Evolutionary conservation across 1,284 basidiomycete species (phyloP), one percentile per base, ranked within the genome.

Genomic region (Schizophyllum amplum): DNA sequence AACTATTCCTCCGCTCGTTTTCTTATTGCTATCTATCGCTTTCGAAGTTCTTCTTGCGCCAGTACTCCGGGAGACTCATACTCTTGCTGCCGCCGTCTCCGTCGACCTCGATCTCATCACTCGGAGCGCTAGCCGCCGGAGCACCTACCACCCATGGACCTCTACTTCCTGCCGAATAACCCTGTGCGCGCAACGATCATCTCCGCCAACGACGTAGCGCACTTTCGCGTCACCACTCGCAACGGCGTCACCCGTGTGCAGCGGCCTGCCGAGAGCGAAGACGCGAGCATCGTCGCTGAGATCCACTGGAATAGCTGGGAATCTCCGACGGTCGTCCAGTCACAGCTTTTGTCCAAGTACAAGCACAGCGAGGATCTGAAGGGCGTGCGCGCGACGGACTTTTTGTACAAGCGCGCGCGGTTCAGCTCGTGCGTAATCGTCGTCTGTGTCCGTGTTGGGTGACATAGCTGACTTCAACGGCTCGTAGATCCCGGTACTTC

Each of bases 161-260:
- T 81, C 24, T 80, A 77, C 64, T 72, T 81, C 55, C 65, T 75
- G 13, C 76, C 74, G 20, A 77, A 80, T 63, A 73, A 80, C 60
- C 76, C 77, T 5, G 71, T 75, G 62, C 71, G 73, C 56, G 77
- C 77, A 11, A 71, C 73, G 17, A 69, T 82, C 50, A 71, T 81
- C 24, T 79, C 79, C 17, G 65, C 72, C 22, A 77, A 77, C 60
- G 78, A 79, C 26, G 70, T 75, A 27, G 70, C 73, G 23, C 76
- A 79, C 57, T 82, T 80, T 62, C 70, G 71, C 58, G 69, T 80
- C 58, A 66, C 65, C 21, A 81, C 79, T 20, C 61, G 65, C 50
- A 69, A 72, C 51, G 60, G 62, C 51, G 64, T 75, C 11, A 73
- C 76, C 21, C 60, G 62, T 52, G 73, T 81, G 55, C 69, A 69